Evolutionary conservation across 345 rosid species (phyloP), one percentile per base, ranked within the genome.

Genomic region (Laguncularia racemosa): DNA sequence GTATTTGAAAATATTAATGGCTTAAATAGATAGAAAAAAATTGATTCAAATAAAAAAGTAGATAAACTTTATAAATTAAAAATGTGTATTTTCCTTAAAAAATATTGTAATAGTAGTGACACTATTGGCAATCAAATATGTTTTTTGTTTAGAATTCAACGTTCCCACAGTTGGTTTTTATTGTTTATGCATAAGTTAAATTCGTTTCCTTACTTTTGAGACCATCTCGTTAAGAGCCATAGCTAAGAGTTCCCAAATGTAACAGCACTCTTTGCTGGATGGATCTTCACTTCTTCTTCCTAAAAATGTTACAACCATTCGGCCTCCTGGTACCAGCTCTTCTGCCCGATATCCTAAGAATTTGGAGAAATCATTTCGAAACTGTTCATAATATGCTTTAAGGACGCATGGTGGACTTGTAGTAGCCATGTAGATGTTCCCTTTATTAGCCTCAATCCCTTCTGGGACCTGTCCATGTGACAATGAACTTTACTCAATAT

Each of bases 401-500:
- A 62, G 48, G 0, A 68, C 77, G 12, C 53, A 57, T 6, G 62
- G 55, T 33, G 80, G 76, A 47, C 85, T 78, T 20, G 17, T 64
- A 12, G 67, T 62, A 4, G 81, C 72, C 68, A 81, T 74, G 64
- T 73, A 81, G 55, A 76, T 78, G 69, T 79, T 79, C 33, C 80
- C 72, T 40, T 71, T 73, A 68, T 79, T 79, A 6, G 46, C 54
- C 55, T 71, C 77, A 77, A 33, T 8, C 1, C 71, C 79, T n/a
- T 62, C 48, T 13, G 85, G 91, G 55, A 79, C 91, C 89, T 78
- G 57, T 15, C 28, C 28, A 23, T 23, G 28, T 23, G 28, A 23
- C 5, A 23, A 23, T 23, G 5, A 6, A 23, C 28, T 23, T 23
- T 23, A 23, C 28, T 23, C 28, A 23, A 52, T 52, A 2, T 20